A percentile compares a stretch with the other conserved stretches of the same genome.
Evolutionary conservation across 2,329 filamentous ascomycete genomes (phyloP).

Genomic region (Chaetoscypha palmicola): DNA sequence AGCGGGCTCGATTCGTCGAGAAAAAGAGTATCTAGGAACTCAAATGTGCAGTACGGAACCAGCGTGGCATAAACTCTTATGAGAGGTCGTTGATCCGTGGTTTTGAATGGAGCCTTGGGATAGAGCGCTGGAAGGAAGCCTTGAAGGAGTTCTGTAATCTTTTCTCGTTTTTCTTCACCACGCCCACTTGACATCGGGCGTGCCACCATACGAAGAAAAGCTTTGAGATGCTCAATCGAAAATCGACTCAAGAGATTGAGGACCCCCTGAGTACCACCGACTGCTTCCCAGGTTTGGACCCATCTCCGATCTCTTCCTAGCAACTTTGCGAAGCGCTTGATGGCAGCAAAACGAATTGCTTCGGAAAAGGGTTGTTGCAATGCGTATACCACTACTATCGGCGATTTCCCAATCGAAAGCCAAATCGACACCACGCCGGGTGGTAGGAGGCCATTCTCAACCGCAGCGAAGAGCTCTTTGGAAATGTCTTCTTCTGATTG

Average conservation of each 20-base stretch:
- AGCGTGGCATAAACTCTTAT: background rate
- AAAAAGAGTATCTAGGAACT: slow-evolving; percentile 1
- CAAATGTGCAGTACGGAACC: background rate
- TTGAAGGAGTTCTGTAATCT: slow-evolving; percentile 1
- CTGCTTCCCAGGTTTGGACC: background rate
- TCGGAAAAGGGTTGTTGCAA: background rate
- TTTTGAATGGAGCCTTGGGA: background rate
- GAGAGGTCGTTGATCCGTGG: background rate
- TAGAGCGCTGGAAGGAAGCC: background rate
- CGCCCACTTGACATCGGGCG: background rate
- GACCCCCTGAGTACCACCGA: background rate
- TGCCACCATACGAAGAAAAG: background rate
- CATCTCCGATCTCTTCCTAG: background rate
- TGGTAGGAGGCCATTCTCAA: background rate
- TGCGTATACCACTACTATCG: background rate
- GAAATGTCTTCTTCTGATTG: background rate
- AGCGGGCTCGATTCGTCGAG: background rate
- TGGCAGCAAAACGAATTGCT: background rate
- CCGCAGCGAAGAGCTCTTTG: background rate
- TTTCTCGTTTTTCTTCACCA: background rate
- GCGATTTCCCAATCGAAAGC: background rate
- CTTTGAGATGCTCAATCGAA: slow-evolving; percentile 1
- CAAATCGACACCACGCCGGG: background rate
- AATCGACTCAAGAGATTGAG: background rate
- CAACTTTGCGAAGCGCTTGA: slow-evolving; percentile 1